A percentile compares a stretch with the other conserved stretches of the same genome.
Evolutionary conservation across 2,329 filamentous ascomycete genomes (phyloP).

Genomic region (Talaromyces atroroseus): DNA sequence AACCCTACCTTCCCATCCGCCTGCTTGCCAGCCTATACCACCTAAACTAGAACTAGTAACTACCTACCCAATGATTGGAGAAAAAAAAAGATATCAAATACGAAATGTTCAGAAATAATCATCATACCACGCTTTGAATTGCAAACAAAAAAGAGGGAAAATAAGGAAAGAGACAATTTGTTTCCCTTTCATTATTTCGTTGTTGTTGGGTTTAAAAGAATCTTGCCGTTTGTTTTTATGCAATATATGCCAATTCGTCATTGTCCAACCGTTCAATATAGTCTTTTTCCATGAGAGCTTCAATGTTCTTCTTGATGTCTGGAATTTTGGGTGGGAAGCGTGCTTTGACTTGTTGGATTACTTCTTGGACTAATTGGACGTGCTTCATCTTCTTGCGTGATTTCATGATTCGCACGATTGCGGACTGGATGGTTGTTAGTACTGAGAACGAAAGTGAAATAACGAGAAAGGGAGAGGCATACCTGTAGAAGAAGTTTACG

Average conservation of each 20-base stretch:
- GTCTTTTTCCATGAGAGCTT: constrained; percentile 97
- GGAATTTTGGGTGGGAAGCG: constrained; percentile 88
- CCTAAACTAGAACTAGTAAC: neutral
- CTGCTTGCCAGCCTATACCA: neutral
- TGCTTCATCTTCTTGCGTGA: constrained; percentile 99
- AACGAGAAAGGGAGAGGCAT: constrained; percentile 36
- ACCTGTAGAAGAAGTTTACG: constrained; percentile 95
- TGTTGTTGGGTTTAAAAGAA: neutral
- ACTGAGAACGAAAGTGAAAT: constrained; percentile 15
- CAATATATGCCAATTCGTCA: constrained; percentile 90
- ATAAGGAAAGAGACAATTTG: neutral
- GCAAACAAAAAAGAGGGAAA: neutral
- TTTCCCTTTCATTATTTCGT: neutral
- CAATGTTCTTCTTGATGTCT: constrained; percentile 99
- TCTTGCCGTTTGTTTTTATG: constrained; percentile 51
- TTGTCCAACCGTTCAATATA: constrained; percentile 94
- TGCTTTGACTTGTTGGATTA: constrained; percentile 87
- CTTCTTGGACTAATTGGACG: constrained; percentile 85
- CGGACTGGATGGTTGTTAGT: constrained; percentile 58
- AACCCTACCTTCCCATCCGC: neutral
- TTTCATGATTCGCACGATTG: constrained; percentile 99
- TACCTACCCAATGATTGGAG: neutral
- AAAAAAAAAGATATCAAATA: neutral
- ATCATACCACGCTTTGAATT: neutral
- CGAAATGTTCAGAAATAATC: neutral